These are phyloP conservation scores for Sporothrix pallida DNA, from an alignment of 2,329 filamentous ascomycete species.

Conservation along the genomic window DNA sequence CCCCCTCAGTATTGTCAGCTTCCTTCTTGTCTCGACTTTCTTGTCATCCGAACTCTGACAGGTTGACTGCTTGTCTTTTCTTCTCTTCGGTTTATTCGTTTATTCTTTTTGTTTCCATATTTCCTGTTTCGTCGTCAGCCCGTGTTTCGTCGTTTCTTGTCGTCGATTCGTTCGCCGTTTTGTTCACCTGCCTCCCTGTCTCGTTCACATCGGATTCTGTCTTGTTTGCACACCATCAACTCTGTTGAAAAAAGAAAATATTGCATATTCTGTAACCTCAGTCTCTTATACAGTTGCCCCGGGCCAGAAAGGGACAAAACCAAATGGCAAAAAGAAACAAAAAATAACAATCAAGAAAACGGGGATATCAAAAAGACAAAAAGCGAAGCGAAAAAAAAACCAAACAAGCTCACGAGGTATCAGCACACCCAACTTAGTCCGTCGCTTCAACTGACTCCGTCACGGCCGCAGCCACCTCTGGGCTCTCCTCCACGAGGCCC, in stretches of 20 bases:
- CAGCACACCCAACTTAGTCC: neutral
- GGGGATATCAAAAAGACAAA: neutral
- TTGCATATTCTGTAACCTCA: too few species aligned
- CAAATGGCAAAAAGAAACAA: neutral
- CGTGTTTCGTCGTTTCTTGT: neutral
- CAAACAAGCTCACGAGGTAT: neutral
- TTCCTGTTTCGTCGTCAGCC: slow-evolving; percentile 1
- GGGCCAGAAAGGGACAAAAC: neutral
- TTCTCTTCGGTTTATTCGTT: neutral
- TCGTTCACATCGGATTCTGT: neutral
- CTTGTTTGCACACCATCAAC: neutral
- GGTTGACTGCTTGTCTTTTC: neutral
- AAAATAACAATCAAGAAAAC: neutral
- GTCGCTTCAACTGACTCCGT: neutral
- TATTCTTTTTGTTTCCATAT: neutral
- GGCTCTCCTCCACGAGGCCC: neutral
- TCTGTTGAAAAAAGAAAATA: neutral
- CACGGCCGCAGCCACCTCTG: neutral
- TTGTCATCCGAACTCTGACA: slow-evolving; percentile 26
- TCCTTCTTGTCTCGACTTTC: slow-evolving; percentile 15
- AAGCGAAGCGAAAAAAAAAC: neutral
- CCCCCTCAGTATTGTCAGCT: neutral
- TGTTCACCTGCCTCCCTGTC: neutral
- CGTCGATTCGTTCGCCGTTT: neutral
- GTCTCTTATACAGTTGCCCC: too few species aligned